Base-by-base conservation (phyloP, 2,329 filamentous ascomycete genomes). In the Chrysosphaeria jannelii region DNA sequence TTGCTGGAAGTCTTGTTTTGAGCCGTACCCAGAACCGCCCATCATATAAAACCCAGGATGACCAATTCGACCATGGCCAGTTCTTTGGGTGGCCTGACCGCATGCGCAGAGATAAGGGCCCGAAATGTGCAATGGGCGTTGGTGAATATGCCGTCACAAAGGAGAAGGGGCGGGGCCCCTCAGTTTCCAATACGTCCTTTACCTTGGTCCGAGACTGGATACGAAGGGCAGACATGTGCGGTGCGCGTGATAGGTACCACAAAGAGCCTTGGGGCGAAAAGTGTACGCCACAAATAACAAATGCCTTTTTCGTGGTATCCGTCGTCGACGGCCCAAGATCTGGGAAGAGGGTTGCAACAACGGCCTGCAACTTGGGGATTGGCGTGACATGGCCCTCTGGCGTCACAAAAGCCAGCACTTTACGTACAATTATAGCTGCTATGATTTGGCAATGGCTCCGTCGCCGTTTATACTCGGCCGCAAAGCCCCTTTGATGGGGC, bases 1-100 rank as follows among this genome's bases (percentile, higher is more conserved):
- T 36, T 23, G 42, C 43, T 3, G 46, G 46, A 5, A 49, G 39
- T 5, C 48, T 46, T 22, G 47, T 40, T 11, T 40, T 39, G 7
- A 61, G 26, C 10, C 50, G 45, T 10, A 66, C 39, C 63, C 63
- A 69, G 39, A 53, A 68, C 3, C 63, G 55, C 0, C 58, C 55
- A 36, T 69, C 63, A 43, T 51, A 69, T 25, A 54, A 36, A 22
- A 33, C 28, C 41, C 46, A 48, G 2, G 24, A 29, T 17, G 26
- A 28, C 42, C 41, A 44, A 3, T n/a, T 4, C 2, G 32, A 27
- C 37, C 39, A 39, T 6, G 29, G 28, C 37, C 37, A 40, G 3
- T 23, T 16, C 8, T 18, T 7, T n/a, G 16, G 16, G 7, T 7
- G 16, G 16, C 16, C 7, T 7, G n/a, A n/a, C n/a, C n/a, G n/a